Evolutionary conservation across 495 filamentous ascomycete species (phyloP), one percentile per base, ranked within the genome.

Genomic region (Neurospora sp.): DNA sequence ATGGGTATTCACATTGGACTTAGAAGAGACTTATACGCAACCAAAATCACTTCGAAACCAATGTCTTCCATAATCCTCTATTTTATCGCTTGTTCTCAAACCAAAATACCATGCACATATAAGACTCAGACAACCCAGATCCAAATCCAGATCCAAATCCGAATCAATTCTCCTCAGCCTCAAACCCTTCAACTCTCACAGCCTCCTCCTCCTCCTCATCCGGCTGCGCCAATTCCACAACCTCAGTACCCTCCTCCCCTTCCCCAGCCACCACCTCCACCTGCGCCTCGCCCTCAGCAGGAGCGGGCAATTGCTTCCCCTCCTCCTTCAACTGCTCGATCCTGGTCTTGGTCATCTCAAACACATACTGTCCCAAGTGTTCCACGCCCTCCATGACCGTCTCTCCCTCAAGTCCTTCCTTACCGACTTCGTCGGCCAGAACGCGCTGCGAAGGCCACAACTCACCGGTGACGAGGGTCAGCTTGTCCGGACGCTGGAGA

Each of bases 281-380:
- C 40, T 78, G 69, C 37, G 69, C 72, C 42, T 75, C 59, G 0
- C 36, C 38, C 69, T 74, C 76, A 17, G 71, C 72, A 5, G 78
- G 70, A 15, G 74, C 82, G 0, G 75, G 72, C 45, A 85, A 19
- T 66, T 66, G 73, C 11, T 82, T 82, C 66, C 82, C 77, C 74
- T 86, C 83, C 39, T 78, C 83, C 45, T 82, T 79, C 69, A 88
- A 71, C 78, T 87, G 83, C 78, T 84, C 80, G 8, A 97, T 83
- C 81, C 92, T 96, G 28, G 94, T 92, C 76, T 91, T 86, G 15
- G 94, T 95, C 93, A 99, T 98, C 83, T 99, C 93, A 83, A 90
- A 97, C 31, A 99, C 96, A 83, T 97, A 98, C 83, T 97, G 92
- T 6, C 96, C 96, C 42, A 99, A 83, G 86, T 99, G 96, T 83